These are phyloP conservation scores for Delonix regia DNA, from an alignment of 306 rosid genomes.

Conservation along the genomic window DNA sequence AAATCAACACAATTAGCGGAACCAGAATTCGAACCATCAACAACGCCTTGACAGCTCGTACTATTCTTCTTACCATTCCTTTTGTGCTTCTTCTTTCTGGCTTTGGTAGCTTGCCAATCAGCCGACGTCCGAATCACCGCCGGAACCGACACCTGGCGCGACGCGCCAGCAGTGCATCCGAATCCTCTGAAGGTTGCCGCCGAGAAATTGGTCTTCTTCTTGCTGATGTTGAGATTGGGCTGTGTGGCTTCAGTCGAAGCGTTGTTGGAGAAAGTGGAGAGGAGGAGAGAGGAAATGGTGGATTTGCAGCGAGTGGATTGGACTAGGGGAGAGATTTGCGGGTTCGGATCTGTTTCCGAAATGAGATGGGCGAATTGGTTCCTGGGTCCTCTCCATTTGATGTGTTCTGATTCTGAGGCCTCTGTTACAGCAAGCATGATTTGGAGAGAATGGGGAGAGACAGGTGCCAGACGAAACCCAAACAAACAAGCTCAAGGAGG, in stretches of 20 bases:
- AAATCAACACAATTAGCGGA: conserved; percentile 60
- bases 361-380: conserved; percentile 59
- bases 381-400: conserved; percentile 77
- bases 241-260: conserved; percentile 45
- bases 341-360: conserved; percentile 66
- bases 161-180: conserved; percentile 79
- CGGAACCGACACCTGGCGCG: conserved; percentile 89
- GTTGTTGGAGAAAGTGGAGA: conserved; percentile 61
- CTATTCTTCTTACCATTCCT: conserved; percentile 24
- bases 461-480: conserved; percentile 1
- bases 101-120: conserved; percentile 76
- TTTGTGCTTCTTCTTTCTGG: conserved; percentile 65
- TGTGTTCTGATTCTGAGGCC: conserved; percentile 42
- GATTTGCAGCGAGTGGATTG: conserved; percentile 80
- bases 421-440: conserved; percentile 57
- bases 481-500: neutral
- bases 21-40: conserved; percentile 51
- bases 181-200: conserved; percentile 73
- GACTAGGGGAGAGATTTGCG: conserved; percentile 57
- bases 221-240: conserved; percentile 30
- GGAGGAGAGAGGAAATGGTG: conserved; percentile 83
- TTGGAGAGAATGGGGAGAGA: neutral
- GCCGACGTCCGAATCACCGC: conserved; percentile 86
- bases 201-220: conserved; percentile 72
- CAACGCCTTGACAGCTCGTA: conserved; percentile 35